Conservation (phyloP, 2,329 filamentous ascomycete species). For the Epichloe amarillans region DNA sequence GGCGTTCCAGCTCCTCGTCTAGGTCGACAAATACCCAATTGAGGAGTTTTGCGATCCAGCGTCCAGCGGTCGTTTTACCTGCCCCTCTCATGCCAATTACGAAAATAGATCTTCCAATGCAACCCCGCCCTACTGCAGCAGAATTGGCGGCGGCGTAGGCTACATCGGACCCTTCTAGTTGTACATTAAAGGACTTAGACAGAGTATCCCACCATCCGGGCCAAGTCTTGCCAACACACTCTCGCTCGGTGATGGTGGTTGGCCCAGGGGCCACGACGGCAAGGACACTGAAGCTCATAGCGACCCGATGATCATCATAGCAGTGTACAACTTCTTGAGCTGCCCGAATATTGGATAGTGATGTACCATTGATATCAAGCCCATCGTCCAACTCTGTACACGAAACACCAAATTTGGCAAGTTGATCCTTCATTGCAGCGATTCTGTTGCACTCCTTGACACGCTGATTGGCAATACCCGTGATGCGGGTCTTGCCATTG, state of each 20-base stretch:
- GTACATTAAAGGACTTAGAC: conserved; percentile 61
- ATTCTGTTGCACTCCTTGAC: conserved; percentile 99
- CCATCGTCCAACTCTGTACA: conserved; percentile 88
- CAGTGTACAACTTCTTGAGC: conserved; percentile 65
- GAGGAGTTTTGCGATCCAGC: conserved; percentile 67
- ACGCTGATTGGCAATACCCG: conserved; percentile 91
- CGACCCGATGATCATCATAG: conserved; percentile 95
- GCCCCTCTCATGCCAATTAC: conserved; percentile 96
- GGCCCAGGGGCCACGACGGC: conserved; percentile 57
- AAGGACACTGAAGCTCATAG: conserved; percentile 95
- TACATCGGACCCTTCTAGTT: conserved; percentile 60
- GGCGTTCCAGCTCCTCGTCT: conserved; percentile 71
- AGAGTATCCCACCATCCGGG: conserved; percentile 96
- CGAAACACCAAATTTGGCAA: conserved; percentile 81
- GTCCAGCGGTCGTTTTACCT: conserved; percentile 87
- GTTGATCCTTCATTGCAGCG: conserved; percentile 83
- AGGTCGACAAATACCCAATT: conserved; percentile 73
- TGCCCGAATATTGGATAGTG: conserved; percentile 32
- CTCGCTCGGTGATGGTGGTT: conserved; percentile 72
- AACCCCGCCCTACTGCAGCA: background rate
- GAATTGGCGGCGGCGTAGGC: conserved; percentile 12
- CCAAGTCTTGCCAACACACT: conserved; percentile 96
- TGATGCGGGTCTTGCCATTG: conserved; percentile 69
- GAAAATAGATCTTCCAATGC: conserved; percentile 57
- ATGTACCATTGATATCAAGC: conserved; percentile 56